Conservation (phyloP, 2,329 filamentous ascomycete species). For the Aspergillus proliferans region DNA sequence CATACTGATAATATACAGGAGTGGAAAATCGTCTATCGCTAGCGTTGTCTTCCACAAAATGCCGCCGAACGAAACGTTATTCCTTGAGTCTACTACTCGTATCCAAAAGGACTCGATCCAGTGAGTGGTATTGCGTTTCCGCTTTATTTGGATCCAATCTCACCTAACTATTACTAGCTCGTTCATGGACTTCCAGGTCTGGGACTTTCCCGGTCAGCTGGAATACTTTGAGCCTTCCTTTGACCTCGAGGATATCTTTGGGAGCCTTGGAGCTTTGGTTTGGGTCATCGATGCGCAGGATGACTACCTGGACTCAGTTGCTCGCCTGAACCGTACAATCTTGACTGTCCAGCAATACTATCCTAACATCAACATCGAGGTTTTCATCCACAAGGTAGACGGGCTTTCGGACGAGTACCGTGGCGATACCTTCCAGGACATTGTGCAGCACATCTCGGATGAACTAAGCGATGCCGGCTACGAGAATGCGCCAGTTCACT, state of each 20-base stretch:
- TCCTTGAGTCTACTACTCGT: conserved; percentile 86
- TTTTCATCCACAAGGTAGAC: conserved; percentile 98
- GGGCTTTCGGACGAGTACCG: conserved; percentile 96
- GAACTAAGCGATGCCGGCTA: conserved; percentile 89
- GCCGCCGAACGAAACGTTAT: conserved; percentile 89
- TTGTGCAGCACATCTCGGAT: conserved; percentile 92
- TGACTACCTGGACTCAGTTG: conserved; percentile 89
- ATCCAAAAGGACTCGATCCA: conserved; percentile 95
- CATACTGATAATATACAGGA: conserved; percentile 51
- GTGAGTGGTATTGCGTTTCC: conserved; percentile 51
- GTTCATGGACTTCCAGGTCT: conserved; percentile 98
- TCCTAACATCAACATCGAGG: conserved; percentile 91
- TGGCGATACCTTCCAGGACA: conserved; percentile 91
- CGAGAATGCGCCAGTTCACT: conserved; percentile 88
- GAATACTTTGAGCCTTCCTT: conserved; percentile 86
- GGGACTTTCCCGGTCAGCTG: conserved; percentile 93
- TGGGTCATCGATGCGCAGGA: conserved; percentile 99
- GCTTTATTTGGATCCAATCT: not conserved
- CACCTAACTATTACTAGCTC: conserved; percentile 53
- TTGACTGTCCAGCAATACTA: conserved; percentile 82
- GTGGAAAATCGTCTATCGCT: conserved; percentile 95
- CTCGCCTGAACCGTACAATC: conserved; percentile 80
- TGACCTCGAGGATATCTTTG: conserved; percentile 89
- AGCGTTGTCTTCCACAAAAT: conserved; percentile 99
- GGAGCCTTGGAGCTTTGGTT: conserved; percentile 86